A percentile compares a stretch with the other conserved stretches of the same genome.
phyloP scores from a whole-genome alignment of 495 filamentous ascomycete genomes.

The Geoglossum glabrum region DNA sequence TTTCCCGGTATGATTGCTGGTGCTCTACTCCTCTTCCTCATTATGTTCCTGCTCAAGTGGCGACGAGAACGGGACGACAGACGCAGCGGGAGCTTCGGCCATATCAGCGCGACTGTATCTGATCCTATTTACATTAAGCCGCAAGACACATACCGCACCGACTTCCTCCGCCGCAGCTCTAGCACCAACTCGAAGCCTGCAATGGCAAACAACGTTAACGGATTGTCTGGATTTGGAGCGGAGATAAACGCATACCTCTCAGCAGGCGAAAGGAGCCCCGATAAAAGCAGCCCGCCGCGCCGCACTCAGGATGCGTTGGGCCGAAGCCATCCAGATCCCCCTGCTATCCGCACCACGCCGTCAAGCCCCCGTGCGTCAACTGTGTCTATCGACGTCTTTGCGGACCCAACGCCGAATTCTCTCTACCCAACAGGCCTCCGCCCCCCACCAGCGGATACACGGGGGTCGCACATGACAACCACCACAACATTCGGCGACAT shows the following conservation, averaged over 20 bases:
- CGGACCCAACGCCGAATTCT: not conserved
- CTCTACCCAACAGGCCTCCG: not conserved
- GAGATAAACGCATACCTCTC: not conserved
- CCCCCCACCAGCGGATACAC: not conserved
- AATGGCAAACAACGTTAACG: not conserved
- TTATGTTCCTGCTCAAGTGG: slow-evolving; percentile 22
- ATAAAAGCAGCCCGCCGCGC: not conserved
- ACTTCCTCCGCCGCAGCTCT: slow-evolving; percentile 28
- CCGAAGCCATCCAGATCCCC: not conserved
- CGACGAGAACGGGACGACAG: slow-evolving; percentile 11
- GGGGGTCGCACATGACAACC: not conserved
- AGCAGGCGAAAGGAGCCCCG: not conserved
- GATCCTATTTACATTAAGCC: slow-evolving; percentile 30
- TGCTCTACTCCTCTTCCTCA: slow-evolving; percentile 23
- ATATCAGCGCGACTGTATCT: slow-evolving; percentile 28
- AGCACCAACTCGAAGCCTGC: not conserved
- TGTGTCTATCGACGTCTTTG: not conserved
- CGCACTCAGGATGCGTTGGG: not conserved
- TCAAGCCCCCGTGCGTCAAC: not conserved
- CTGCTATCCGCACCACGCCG: not conserved
- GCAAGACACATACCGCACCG: slow-evolving; percentile 29
- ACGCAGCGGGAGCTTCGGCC: slow-evolving; percentile 10
- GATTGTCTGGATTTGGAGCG: not conserved
- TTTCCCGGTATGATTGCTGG: slow-evolving; percentile 41
- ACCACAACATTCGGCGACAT: not conserved